Conservation (phyloP, 305 asterid species). For the Andrographis paniculata region DNA sequence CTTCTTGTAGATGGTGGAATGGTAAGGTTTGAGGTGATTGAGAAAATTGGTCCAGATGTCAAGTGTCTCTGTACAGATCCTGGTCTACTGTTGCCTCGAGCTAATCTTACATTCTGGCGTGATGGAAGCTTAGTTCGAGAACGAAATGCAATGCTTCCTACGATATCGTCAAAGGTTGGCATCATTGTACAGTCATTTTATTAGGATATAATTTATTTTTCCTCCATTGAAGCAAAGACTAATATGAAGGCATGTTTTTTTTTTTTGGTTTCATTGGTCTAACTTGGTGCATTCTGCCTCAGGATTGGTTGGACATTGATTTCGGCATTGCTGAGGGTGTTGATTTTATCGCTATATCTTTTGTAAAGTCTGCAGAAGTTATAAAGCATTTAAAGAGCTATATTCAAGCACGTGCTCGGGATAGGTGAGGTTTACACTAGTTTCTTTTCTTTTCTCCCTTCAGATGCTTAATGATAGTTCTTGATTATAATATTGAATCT, state of each 20-base stretch:
- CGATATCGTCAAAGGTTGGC: conserved; percentile 89
- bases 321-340: conserved; percentile 97
- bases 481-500: background rate
- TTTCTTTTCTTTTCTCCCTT: background rate
- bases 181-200: background rate
- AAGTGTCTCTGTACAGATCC: conserved; percentile 95
- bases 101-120: conserved; percentile 98
- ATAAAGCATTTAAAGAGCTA: conserved; percentile 91
- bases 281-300: conserved; percentile 19
- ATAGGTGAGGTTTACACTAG: conserved; percentile 47
- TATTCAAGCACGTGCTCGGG: conserved; percentile 90
- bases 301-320: conserved; percentile 99
- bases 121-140: conserved; percentile 92
- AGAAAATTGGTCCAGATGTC: conserved; percentile 97
- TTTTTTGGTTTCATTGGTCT: conserved; percentile 18
- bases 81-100: conserved; percentile 92
- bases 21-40: conserved; percentile 98
- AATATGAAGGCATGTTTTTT: background rate
- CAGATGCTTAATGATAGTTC: conserved; percentile 11
- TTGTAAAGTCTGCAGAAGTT: conserved; percentile 98
- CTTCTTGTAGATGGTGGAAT: conserved; percentile 99
- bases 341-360: conserved; percentile 93
- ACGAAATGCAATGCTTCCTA: conserved; percentile 98
- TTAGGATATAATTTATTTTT: no score
- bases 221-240: background rate